Evolutionary conservation across 2,329 filamentous ascomycete genomes (phyloP), one percentile per base, ranked within the genome.

Genomic region (Diaporthe sp.): DNA sequence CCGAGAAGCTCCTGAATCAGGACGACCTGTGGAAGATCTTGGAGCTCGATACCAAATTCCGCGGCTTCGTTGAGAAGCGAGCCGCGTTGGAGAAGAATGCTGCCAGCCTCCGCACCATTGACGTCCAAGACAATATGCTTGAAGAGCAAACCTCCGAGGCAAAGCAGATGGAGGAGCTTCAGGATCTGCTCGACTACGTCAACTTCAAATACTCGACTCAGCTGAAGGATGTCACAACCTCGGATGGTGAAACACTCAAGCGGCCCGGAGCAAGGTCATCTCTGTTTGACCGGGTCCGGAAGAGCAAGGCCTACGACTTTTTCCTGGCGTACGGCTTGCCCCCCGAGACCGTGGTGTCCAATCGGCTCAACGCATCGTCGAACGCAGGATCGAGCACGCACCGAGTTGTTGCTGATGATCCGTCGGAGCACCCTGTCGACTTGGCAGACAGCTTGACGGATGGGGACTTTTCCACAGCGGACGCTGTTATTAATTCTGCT

Each of bases 21-120:
- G 94, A 95, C 78, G 96, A 99, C 80, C 86, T 99, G 3, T 99
- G 97, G 97, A 94, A 95, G 73, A 95, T 99, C 69, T 91, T 98
- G 57, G 97, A 99, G 80, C 90, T 97, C 72, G 97, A 99, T 82
- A 92, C 98, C 82, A 98, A 98, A 83, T 99, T 97, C 84, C 93
- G 96, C 65, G 97, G 96, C 2, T 91, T 98, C 73, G 90, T 97
- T 61, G 97, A 99, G 81, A 98, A 98, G 87, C 92, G 96, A 51
- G 96, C 96, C 79, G 91, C 94, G 3, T 90, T 99, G 19, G 92
- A 96, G 80, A 94, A 91, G 84, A 93, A 92, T 0, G 96, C 93
- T 77, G 92, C 95, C 22, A 94, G 92, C 76, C 86, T 98, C 28
- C 93, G 92, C 80, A 86, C 86, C 1, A 84, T 91, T 25, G 89